These are phyloP conservation scores for Pinus taeda DNA, from an alignment of 75 land plant genomes.

Conservation along the genomic window DNA sequence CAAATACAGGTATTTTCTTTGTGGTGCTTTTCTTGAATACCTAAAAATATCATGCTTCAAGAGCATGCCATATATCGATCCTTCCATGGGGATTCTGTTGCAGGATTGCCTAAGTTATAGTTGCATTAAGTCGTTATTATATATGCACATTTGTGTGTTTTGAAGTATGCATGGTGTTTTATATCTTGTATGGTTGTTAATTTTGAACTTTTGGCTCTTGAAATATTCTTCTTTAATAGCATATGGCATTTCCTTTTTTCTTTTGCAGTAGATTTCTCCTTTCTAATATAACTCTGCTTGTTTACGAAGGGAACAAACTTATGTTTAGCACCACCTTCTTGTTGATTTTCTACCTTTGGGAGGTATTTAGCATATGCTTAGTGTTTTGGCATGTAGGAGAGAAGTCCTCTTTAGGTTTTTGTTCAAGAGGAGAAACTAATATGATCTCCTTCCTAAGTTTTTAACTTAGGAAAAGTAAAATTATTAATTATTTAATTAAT, in stretches of 20 bases:
- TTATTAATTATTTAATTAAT: too few relatives aligned
- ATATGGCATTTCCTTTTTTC: background rate
- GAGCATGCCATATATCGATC: background rate
- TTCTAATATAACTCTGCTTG: background rate
- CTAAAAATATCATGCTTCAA: background rate
- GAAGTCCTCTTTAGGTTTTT: too few relatives aligned
- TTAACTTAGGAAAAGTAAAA: too few relatives aligned
- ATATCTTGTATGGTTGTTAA: background rate
- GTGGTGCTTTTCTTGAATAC: background rate
- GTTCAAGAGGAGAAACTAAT: too few relatives aligned
- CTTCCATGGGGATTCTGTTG: background rate
- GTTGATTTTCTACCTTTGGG: too few relatives aligned
- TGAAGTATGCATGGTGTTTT: background rate
- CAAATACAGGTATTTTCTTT: constrained; percentile 77
- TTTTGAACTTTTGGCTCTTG: background rate
- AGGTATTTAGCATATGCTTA: too few relatives aligned
- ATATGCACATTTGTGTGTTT: background rate
- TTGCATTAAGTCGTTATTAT: background rate
- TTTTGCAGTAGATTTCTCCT: background rate
- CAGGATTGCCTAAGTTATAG: background rate
- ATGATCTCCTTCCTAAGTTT: too few relatives aligned
- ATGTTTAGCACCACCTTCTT: background rate
- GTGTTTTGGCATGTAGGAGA: too few relatives aligned
- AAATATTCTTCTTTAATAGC: background rate
- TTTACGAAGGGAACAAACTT: background rate